A percentile compares a stretch with the other conserved stretches of the same genome.
These are phyloP conservation scores for Fusarium sp. DNA, from an alignment of 2,329 filamentous ascomycete species.

Conservation along the genomic window DNA sequence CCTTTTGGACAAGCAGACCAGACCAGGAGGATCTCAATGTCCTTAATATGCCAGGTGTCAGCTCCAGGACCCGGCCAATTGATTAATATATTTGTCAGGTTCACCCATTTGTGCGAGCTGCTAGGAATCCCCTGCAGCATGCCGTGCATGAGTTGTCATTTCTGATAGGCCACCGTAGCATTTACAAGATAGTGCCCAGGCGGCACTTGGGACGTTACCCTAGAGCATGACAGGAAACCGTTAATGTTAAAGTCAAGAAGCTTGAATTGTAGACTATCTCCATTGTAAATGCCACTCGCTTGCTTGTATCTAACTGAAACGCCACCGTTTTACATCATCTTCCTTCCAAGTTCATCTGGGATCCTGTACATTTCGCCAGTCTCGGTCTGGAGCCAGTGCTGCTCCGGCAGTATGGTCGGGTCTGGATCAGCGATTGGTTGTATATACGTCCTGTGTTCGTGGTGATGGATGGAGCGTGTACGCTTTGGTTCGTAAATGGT, in stretches of 20 bases:
- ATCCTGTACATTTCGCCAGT: constrained; percentile 45
- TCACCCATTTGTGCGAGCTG: not conserved
- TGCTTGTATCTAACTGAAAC: not conserved
- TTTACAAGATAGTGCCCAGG: not conserved
- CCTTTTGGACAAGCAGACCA: constrained; percentile 17
- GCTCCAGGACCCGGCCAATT: not conserved
- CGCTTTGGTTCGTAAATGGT: constrained; percentile 33
- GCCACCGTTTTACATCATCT: constrained; percentile 11
- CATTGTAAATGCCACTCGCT: constrained; percentile 5
- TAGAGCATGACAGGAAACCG: not conserved
- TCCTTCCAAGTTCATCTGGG: constrained; percentile 28
- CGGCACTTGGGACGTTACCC: not conserved
- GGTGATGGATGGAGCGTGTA: constrained; percentile 37
- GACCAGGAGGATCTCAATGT: constrained; percentile 23
- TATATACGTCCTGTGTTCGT: constrained; percentile 34
- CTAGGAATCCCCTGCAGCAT: not conserved
- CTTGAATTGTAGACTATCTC: not conserved
- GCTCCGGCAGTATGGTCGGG: constrained; percentile 32
- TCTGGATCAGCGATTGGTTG: constrained; percentile 40
- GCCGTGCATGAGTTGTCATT: not conserved
- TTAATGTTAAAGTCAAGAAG: not conserved
- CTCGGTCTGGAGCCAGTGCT: constrained; percentile 35
- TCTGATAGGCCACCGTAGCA: constrained; percentile 15
- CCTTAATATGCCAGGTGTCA: constrained; percentile 31
- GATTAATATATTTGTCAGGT: not conserved